These are phyloP conservation scores for Cyamopsis tetragonoloba DNA, from an alignment of 306 rosid species.

Conservation along the genomic window DNA sequence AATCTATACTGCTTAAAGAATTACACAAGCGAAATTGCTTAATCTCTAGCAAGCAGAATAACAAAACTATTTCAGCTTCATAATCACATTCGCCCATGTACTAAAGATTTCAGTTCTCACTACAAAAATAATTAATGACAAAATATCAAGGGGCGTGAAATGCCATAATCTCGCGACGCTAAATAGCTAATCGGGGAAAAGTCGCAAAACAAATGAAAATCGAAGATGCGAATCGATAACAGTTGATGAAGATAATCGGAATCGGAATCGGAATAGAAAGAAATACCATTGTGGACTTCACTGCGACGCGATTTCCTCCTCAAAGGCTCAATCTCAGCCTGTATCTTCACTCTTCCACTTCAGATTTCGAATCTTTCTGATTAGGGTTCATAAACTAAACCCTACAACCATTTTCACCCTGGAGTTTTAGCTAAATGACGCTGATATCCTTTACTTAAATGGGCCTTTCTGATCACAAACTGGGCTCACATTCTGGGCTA, in stretches of 20 bases:
- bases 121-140: neutral
- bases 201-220: neutral
- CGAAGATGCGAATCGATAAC: neutral
- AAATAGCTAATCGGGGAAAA: neutral
- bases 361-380: neutral
- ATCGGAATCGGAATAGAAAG: neutral
- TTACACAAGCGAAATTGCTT: neutral
- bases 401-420: conserved; percentile 19
- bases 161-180: too few relatives aligned
- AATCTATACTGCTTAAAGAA: neutral
- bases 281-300: conserved; percentile 19
- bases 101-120: neutral
- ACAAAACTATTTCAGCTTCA: neutral
- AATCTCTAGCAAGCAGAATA: neutral
- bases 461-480: neutral
- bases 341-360: neutral
- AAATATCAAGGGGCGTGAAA: neutral
- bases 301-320: conserved; percentile 5
- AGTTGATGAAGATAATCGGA: neutral
- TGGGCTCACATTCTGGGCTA: neutral
- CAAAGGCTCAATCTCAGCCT: neutral
- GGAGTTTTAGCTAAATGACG: neutral
- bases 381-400: conserved; percentile 23
- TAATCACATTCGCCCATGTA: neutral
- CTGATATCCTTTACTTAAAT: neutral